These are phyloP conservation scores for Phytophthora ohioensis DNA, from an alignment of 352 stramenopile genomes.

Conservation along the genomic window DNA sequence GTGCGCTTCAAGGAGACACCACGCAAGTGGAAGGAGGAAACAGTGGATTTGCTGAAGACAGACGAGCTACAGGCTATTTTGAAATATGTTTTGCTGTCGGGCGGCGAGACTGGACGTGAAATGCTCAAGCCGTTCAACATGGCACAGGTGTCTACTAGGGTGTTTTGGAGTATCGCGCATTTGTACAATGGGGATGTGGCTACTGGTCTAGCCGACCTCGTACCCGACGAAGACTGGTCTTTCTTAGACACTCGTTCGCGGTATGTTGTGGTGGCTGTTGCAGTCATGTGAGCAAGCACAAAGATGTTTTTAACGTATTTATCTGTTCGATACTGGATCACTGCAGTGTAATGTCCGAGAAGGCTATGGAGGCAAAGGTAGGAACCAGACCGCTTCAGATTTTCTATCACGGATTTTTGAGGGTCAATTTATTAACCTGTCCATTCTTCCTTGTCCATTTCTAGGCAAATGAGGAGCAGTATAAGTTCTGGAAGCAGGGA, in stretches of 20 bases:
- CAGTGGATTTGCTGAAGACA: slow-evolving; percentile 67
- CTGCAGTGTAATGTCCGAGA: slow-evolving; percentile 71
- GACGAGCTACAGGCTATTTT: slow-evolving; percentile 75
- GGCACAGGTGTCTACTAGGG: slow-evolving; percentile 82
- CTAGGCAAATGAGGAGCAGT: slow-evolving; percentile 77
- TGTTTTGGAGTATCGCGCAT: slow-evolving; percentile 88
- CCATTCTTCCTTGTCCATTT: neutral
- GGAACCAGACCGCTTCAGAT: neutral
- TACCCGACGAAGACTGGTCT: slow-evolving; percentile 87
- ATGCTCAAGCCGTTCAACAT: slow-evolving; percentile 94
- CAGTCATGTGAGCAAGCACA: neutral
- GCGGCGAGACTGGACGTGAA: slow-evolving; percentile 79
- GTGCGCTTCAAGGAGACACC: slow-evolving; percentile 84
- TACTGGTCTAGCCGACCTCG: slow-evolving; percentile 62
- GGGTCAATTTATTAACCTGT: neutral
- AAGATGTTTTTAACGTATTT: slow-evolving; percentile 4
- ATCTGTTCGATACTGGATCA: slow-evolving; percentile 11
- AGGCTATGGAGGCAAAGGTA: slow-evolving; percentile 83
- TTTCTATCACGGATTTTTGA: neutral
- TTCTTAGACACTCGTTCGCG: slow-evolving; percentile 81
- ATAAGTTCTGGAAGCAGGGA: slow-evolving; percentile 71
- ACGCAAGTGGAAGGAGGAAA: slow-evolving; percentile 88
- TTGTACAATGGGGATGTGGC: slow-evolving; percentile 83
- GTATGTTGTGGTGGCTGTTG: slow-evolving; percentile 28
- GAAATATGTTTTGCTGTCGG: slow-evolving; percentile 87